phyloP scores from a whole-genome alignment of 73 alveolate genomes.

The Blepharisma japonicum region DNA sequence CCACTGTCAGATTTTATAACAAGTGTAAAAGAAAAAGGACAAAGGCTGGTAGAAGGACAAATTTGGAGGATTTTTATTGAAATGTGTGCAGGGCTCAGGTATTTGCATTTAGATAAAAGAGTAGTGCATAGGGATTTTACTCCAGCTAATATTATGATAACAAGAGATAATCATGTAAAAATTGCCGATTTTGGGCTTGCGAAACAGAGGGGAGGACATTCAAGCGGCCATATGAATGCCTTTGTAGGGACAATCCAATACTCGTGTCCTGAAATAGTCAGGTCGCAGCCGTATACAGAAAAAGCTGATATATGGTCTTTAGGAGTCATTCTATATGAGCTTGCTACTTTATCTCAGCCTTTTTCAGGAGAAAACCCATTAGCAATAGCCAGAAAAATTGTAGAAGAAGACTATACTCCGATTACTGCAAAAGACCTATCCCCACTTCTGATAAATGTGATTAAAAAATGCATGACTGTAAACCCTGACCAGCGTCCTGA shows the following conservation, averaged over 20 bases:
- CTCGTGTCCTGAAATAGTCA: slow-evolving; percentile 82
- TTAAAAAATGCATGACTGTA: slow-evolving; percentile 56
- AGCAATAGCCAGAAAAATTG: slow-evolving; percentile 64
- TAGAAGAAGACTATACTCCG: slow-evolving; percentile 60
- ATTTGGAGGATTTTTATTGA: slow-evolving; percentile 85
- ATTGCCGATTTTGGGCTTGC: slow-evolving; percentile 97
- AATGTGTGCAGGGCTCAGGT: slow-evolving; percentile 66
- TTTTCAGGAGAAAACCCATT: slow-evolving; percentile 69
- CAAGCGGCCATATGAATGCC: slow-evolving; percentile 56
- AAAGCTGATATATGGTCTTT: slow-evolving; percentile 70
- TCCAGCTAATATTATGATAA: slow-evolving; percentile 86
- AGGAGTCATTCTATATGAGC: slow-evolving; percentile 59
- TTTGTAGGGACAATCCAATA: slow-evolving; percentile 85
- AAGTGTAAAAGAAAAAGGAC: slow-evolving; percentile 69
- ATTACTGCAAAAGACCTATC: slow-evolving; percentile 40
- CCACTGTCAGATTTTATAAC: slow-evolving; percentile 80
- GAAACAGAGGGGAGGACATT: slow-evolving; percentile 68
- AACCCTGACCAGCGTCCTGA: slow-evolving; percentile 56
- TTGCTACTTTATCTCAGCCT: slow-evolving; percentile 56
- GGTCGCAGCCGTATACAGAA: slow-evolving; percentile 61
- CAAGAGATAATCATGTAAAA: slow-evolving; percentile 73
- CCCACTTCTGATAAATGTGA: slow-evolving; percentile 40
- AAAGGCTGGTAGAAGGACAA: slow-evolving; percentile 84
- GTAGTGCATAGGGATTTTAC: slow-evolving; percentile 94
- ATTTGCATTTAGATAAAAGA: slow-evolving; percentile 70